Conservation (phyloP, 129 eudicot species). For the Heracleum sosnowskyi region DNA sequence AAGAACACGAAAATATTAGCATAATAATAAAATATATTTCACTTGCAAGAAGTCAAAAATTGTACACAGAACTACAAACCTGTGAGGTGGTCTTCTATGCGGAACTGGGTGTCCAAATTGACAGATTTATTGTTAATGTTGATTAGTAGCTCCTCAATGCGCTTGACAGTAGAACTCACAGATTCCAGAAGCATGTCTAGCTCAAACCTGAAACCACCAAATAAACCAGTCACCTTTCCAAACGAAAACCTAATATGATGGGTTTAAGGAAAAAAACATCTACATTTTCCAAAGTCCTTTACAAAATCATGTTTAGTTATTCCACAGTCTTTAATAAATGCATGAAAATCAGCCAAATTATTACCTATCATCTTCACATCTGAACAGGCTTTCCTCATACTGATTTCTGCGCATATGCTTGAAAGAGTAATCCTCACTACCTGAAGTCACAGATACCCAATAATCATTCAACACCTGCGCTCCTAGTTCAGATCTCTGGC, state of each 20-base stretch:
- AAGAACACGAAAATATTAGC: neutral
- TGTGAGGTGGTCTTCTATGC: constrained; percentile 73
- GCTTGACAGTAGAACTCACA: constrained; percentile 78
- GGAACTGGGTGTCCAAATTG: constrained; percentile 48
- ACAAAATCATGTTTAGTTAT: neutral
- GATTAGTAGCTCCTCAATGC: constrained; percentile 68
- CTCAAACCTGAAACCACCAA: constrained; percentile 61
- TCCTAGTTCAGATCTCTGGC: constrained; percentile 90
- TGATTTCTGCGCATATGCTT: constrained; percentile 99
- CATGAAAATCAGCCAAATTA: neutral
- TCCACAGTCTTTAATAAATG: neutral
- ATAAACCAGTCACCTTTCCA: neutral
- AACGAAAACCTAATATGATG: neutral
- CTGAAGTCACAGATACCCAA: constrained; percentile 99
- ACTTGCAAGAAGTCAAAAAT: neutral
- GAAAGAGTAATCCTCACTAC: constrained; percentile 99
- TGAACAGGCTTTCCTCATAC: constrained; percentile 92
- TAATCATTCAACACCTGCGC: constrained; percentile 84
- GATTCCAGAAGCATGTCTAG: constrained; percentile 97
- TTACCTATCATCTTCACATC: constrained; percentile 99
- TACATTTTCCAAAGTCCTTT: neutral
- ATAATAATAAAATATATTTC: neutral
- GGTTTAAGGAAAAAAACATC: neutral
- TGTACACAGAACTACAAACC: constrained; percentile 27
- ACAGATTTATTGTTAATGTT: constrained; percentile 35